Conservation (phyloP, 2,329 filamentous ascomycete genomes). For the Ilyonectria mors-panacis region DNA sequence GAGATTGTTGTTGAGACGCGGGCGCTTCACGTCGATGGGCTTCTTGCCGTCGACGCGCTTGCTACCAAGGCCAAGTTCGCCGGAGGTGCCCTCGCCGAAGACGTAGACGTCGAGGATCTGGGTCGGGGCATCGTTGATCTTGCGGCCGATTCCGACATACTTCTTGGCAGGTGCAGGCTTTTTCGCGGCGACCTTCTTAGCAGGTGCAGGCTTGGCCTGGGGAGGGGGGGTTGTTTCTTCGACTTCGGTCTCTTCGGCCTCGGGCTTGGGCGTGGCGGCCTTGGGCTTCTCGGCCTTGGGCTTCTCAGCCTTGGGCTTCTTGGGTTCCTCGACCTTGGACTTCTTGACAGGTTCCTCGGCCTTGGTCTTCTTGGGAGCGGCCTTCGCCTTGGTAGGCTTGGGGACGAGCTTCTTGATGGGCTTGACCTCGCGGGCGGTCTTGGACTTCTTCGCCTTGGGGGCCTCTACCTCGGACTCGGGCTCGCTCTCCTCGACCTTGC, state of each 20-base stretch:
- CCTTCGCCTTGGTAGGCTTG: conserved; percentile 40
- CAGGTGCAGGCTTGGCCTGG: conserved; percentile 35
- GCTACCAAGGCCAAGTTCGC: conserved; percentile 85
- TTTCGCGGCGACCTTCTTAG: conserved; percentile 35
- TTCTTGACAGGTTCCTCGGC: conserved; percentile 41
- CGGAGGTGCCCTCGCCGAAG: conserved; percentile 84
- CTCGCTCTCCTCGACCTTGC: conserved; percentile 49
- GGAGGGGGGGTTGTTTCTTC: conserved; percentile 53
- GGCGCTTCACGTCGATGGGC: conserved; percentile 84
- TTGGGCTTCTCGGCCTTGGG: conserved; percentile 36
- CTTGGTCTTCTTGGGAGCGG: conserved; percentile 41
- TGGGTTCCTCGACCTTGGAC: conserved; percentile 39
- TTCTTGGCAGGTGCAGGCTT: conserved; percentile 58
- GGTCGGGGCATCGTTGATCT: conserved; percentile 77
- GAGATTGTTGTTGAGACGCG: conserved; percentile 81
- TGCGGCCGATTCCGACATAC: conserved; percentile 69
- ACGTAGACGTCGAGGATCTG: conserved; percentile 81
- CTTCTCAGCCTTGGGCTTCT: conserved; percentile 40
- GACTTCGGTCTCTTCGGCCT: conserved; percentile 58
- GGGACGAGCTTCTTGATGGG: conserved; percentile 46
- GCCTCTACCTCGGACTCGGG: conserved; percentile 49
- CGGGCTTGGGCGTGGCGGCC: conserved; percentile 64
- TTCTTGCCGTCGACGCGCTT: conserved; percentile 73
- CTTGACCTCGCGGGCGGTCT: conserved; percentile 47
- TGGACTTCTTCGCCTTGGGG: conserved; percentile 48